Evolutionary conservation across 768 basidiomycete species (phyloP), one percentile per base, ranked within the genome.

Genomic region (Lentinula boryana): DNA sequence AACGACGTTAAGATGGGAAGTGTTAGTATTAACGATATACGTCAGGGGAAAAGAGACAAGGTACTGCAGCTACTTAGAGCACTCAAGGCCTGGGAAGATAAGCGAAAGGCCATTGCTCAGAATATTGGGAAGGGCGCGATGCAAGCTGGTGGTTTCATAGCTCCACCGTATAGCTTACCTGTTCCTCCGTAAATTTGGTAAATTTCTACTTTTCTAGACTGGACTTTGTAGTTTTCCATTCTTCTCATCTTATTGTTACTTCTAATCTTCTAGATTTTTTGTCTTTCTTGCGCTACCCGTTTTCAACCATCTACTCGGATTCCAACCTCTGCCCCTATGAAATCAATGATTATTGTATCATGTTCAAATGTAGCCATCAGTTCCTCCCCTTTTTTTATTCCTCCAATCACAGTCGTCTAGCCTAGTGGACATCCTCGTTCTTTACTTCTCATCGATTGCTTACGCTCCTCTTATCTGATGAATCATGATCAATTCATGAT

Each of bases 11-110:
- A 89, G 74, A 91, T 96, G 79, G 95, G 91, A 8, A 84, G 86
- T 63, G 88, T 98, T 35, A 94, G 91, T 66, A 95, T 97, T 74
- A 96, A 96, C 69, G 96, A 98, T 72, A 80, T 98, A 36, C 80
- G 92, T 55, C 83, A 85, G 63, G 92, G 91, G 33, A 91, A 89
- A 69, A 78, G 85, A 52, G 87, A 89, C 49, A 95, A 92, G 76
- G 84, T 96, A 62, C 66, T 88, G 4, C 88, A 93, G 70, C 75
- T 98, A 36, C 70, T 98, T 67, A 84, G 79, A 65, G 88, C 89
- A 40, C 69, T 94, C 66, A 90, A 85, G 72, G 71, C 73, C 0
- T 93, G 92, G 92, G 89, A 93, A 70, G 91, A 94, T 41, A 88
- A 87, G 74, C 73, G 88, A 36, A 78, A 71, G 58, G 78, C 79